Conservation (phyloP, 805 yeast genomes). For the Wickerhamomyces hampshirensis region DNA sequence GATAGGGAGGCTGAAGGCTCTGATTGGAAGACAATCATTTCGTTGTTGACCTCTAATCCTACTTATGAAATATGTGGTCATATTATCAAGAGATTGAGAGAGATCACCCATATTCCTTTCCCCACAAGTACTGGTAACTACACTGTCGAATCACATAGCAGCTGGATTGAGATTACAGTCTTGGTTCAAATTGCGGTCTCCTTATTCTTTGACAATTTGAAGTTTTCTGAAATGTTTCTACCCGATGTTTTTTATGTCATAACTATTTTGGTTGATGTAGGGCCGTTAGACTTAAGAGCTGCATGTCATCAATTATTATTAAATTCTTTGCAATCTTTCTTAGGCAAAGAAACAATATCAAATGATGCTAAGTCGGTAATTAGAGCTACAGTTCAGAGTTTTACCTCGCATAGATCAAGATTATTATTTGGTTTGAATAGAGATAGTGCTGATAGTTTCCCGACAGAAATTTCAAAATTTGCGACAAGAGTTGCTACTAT, state of each 20-base stretch:
- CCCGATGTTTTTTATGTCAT: conserved; percentile 70
- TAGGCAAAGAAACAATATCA: conserved; percentile 50
- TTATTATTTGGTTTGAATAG: conserved; percentile 68
- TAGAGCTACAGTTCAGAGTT: conserved; percentile 36
- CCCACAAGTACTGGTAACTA: conserved; percentile 37
- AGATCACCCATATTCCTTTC: conserved; percentile 46
- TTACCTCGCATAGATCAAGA: conserved; percentile 58
- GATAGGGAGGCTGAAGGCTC: conserved; percentile 75
- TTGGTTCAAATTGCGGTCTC: conserved; percentile 59
- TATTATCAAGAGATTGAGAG: conserved; percentile 52
- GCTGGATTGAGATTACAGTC: conserved; percentile 70
- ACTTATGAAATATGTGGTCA: conserved; percentile 69
- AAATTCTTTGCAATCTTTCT: conserved; percentile 66
- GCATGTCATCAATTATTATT: conserved; percentile 57
- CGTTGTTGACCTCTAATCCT: conserved; percentile 60
- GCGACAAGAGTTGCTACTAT: conserved; percentile 37
- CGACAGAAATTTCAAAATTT: conserved; percentile 33
- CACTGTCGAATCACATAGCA: conserved; percentile 46
- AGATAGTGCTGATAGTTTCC: conserved; percentile 35
- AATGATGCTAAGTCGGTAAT: conserved; percentile 35
- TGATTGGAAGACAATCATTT: conserved; percentile 58
- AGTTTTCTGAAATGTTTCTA: conserved; percentile 56
- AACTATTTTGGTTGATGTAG: conserved; percentile 50
- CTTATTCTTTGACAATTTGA: conserved; percentile 64
- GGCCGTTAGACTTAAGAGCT: conserved; percentile 50